A percentile compares a stretch with the other conserved stretches of the same genome.
These are phyloP conservation scores for Grosmannia clavigera DNA, from an alignment of 2,329 filamentous ascomycete species.

Conservation along the genomic window DNA sequence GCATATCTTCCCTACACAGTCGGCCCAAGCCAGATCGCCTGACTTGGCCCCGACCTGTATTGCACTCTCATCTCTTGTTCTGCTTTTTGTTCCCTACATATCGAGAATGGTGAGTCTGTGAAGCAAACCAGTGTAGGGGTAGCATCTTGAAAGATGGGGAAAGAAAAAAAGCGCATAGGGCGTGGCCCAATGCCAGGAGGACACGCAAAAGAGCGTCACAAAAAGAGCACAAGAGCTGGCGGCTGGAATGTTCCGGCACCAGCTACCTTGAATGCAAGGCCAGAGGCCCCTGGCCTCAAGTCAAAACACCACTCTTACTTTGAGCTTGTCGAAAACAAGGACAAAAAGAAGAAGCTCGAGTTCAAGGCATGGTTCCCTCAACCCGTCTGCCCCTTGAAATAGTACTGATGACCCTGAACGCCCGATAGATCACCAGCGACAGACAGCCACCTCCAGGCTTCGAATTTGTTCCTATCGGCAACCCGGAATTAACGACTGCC, in stretches of 20 bases:
- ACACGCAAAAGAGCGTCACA: neutral
- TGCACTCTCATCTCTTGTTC: neutral
- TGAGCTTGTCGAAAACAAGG: constrained; percentile 51
- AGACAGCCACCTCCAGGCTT: constrained; percentile 45
- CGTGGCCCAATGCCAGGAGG: neutral
- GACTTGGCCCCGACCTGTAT: neutral
- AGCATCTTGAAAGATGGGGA: neutral
- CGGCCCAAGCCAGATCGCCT: neutral
- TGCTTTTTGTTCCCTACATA: neutral
- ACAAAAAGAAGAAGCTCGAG: constrained; percentile 53
- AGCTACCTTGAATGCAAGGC: constrained; percentile 17
- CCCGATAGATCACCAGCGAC: constrained; percentile 36
- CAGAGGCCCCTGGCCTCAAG: constrained; percentile 23
- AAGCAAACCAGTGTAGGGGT: neutral
- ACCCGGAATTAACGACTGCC: constrained; percentile 44
- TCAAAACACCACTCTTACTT: constrained; percentile 50
- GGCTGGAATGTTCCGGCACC: neutral
- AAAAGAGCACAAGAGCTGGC: neutral
- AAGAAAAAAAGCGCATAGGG: neutral
- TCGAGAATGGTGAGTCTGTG: neutral
- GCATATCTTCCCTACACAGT: neutral
- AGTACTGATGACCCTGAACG: neutral
- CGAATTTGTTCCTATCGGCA: constrained; percentile 49
- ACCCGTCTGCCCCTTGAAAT: neutral
- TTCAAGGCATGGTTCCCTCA: constrained; percentile 34